phyloP scores from a whole-genome alignment of 345 rosid species.

The Lepidium sativum region DNA sequence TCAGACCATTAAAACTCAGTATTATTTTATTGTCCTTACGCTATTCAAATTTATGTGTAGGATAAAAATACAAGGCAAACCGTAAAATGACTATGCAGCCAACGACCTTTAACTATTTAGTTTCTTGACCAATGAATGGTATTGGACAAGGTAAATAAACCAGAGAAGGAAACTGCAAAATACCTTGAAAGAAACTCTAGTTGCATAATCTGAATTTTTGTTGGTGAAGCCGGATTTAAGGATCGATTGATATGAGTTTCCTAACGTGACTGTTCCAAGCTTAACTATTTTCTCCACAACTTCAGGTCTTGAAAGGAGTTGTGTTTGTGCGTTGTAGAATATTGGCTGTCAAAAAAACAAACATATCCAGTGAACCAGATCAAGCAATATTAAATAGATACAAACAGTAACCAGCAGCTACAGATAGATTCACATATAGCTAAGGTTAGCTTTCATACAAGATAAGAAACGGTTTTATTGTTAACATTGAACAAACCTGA shows the following conservation, averaged over 20 bases:
- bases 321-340: conserved; percentile 52
- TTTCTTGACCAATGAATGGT: not conserved
- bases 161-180: not conserved
- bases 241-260: conserved; percentile 39
- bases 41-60: not conserved
- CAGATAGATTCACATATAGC: not conserved
- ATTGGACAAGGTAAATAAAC: not conserved
- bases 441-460: not conserved
- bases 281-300: conserved; percentile 46
- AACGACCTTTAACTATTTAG: not conserved
- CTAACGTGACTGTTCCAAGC: conserved; percentile 38
- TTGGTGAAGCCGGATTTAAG: conserved; percentile 51
- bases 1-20: not conserved
- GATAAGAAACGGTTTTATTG: not conserved
- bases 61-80: not conserved
- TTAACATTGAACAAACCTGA: conserved; percentile 22
- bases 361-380: not conserved
- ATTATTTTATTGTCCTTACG: not conserved
- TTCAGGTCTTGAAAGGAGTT: conserved; percentile 38
- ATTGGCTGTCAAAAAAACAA: conserved; percentile 34
- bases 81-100: not conserved
- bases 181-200: conserved; percentile 82
- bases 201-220: conserved; percentile 45
- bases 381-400: not conserved
- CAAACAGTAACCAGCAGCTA: not conserved